A percentile compares a stretch with the other conserved stretches of the same genome.
Evolutionary conservation across 305 asterid species (phyloP).

Genomic region (Andrographis paniculata): DNA sequence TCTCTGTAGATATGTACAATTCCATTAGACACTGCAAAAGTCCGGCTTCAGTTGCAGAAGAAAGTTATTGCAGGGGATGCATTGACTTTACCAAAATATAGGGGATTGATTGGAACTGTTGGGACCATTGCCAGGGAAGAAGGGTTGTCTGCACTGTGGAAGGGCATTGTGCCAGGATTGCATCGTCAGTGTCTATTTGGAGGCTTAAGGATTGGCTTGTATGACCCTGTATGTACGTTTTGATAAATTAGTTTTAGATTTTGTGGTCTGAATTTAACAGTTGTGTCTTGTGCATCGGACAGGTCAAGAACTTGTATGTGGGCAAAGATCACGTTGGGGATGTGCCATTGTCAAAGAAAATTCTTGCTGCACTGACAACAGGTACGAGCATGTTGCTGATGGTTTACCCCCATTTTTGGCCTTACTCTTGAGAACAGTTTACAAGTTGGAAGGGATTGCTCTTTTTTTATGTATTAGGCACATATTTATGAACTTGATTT

Average conservation of each 20-base stretch:
- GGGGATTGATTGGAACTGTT: conserved; percentile 85
- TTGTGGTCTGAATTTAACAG: conserved; percentile 1
- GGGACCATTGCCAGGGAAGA: conserved; percentile 94
- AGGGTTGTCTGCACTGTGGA: conserved; percentile 77
- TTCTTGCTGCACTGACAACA: conserved; percentile 91
- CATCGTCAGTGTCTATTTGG: conserved; percentile 91
- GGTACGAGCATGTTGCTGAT: conserved; percentile 38
- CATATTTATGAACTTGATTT: not conserved
- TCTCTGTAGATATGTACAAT: conserved; percentile 52
- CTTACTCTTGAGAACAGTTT: not conserved
- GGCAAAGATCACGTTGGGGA: conserved; percentile 95
- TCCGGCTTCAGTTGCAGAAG: conserved; percentile 90
- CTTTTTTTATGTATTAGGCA: not conserved
- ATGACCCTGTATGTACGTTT: conserved; percentile 65
- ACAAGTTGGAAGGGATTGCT: not conserved
- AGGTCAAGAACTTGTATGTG: conserved; percentile 72
- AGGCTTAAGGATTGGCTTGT: conserved; percentile 86
- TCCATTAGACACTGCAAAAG: conserved; percentile 96
- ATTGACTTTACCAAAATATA: conserved; percentile 58
- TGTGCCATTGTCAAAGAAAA: conserved; percentile 77
- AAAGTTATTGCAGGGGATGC: conserved; percentile 65
- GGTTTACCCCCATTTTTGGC: conserved; percentile 3
- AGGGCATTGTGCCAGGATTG: conserved; percentile 89
- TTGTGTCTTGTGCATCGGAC: conserved; percentile 6
- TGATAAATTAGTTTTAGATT: not conserved